A percentile compares a stretch with the other conserved stretches of the same genome.
Evolutionary conservation across 768 basidiomycete species (phyloP).

Genomic region (Podaxis pistillaris): DNA sequence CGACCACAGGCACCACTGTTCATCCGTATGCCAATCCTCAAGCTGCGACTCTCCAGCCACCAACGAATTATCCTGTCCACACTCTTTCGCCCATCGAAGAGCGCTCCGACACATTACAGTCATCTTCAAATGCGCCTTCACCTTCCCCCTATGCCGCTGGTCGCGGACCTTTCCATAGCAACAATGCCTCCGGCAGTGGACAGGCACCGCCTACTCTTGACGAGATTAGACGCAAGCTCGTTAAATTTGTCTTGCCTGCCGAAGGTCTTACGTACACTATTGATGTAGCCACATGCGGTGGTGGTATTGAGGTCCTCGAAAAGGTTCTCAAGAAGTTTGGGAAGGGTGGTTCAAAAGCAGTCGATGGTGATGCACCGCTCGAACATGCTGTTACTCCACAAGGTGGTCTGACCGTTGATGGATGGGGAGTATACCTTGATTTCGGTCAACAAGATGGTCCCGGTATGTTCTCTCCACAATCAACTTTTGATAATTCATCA

Average conservation of each 20-base stretch:
- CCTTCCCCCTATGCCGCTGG: conserved; percentile 54
- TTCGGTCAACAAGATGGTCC: conserved; percentile 50
- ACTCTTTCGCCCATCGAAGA: conserved; percentile 77
- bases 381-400: conserved; percentile 31
- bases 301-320: conserved; percentile 85
- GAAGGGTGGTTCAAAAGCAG: conserved; percentile 49
- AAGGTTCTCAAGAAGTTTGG: conserved; percentile 89
- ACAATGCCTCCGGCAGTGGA: conserved; percentile 22
- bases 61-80: conserved; percentile 29
- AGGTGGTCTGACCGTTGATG: conserved; percentile 78
- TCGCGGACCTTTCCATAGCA: conserved; percentile 53
- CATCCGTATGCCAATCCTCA: conserved; percentile 66
- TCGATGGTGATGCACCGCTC: conserved; percentile 41
- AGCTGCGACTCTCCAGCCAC: conserved; percentile 34
- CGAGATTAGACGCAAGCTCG: conserved; percentile 77
- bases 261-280: conserved; percentile 77
- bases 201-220: conserved; percentile 52
- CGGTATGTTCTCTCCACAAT: conserved; percentile 35
- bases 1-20: conserved; percentile 36
- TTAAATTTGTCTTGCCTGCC: conserved; percentile 87
- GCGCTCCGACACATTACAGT: conserved; percentile 38
- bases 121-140: conserved; percentile 40
- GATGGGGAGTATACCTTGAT: conserved; percentile 85
- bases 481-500: conserved; percentile 5
- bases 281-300: conserved; percentile 76